Evolutionary conservation across 2,329 filamentous ascomycete species (phyloP), one percentile per base, ranked within the genome.

Genomic region (Huntiella decipiens): DNA sequence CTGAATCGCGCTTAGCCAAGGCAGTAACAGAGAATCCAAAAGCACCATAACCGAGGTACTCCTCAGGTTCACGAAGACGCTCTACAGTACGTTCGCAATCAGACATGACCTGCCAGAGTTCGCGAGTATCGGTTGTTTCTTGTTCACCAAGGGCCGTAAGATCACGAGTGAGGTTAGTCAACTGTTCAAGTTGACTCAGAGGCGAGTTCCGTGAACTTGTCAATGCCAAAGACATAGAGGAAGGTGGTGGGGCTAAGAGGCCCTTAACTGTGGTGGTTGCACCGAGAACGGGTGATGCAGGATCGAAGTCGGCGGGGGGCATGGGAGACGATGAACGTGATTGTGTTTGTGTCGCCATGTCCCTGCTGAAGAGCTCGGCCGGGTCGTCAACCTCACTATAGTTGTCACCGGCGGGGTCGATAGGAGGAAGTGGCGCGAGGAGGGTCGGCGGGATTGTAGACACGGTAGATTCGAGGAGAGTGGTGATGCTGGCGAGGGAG

Each of bases 341-440:
- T 5, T 16, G 37, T 34, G 54, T 91, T 60, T 91, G 83, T 1
- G 82, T 82, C 52, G 81, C 82, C 50, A 84, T 71, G 56, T 91
- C 83, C 39, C 82, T 74, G 59, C 87, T 82, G 61, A 84, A 91
- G 51, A 87, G 71, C 59, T 88, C 82, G 1, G 79, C 77, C 1
- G 83, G 82, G 54, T 79, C 76, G 50, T 72, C 71, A 48, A 63
- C 66, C 19, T 67, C 69, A 54, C 64, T 69, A n/a, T 58, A 60
- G 38, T 58, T 54, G 49, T 63, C 64, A 31, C 57, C 57, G 4
- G 46, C 51, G 8, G 48, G 47, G 12, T 28, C 46, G 48, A 36
- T 46, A 38, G 44, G 44, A 5, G 28, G 57, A 15, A 52, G 45
- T 11, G 51, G 48, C 6, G 47, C 44, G 22, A 52, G 39, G 6